Conservation (phyloP, 2,329 filamentous ascomycete genomes). For the Talaromyces marneffei region DNA sequence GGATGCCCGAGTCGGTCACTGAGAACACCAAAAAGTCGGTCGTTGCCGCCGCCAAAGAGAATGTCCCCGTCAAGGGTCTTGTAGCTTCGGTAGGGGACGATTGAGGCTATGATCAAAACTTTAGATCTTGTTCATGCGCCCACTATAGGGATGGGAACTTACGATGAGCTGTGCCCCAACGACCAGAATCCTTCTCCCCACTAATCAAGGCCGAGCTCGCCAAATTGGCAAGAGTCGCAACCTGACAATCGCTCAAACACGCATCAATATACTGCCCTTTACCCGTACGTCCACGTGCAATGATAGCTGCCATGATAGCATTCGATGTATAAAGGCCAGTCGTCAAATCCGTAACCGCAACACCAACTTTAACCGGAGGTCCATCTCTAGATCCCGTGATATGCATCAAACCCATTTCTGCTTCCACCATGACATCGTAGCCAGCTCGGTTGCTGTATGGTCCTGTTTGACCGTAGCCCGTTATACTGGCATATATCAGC, state of each 20-base stretch:
- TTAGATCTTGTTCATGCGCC: neutral
- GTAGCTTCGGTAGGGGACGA: constrained; percentile 89
- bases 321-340: constrained; percentile 94
- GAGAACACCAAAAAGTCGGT: constrained; percentile 55
- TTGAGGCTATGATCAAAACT: constrained; percentile 59
- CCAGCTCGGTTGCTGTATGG: constrained; percentile 82
- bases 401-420: constrained; percentile 97
- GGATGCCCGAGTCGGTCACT: constrained; percentile 53
- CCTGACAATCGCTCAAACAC: constrained; percentile 86
- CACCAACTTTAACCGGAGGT: constrained; percentile 91
- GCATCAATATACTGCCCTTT: constrained; percentile 90
- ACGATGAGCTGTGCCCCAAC: constrained; percentile 97
- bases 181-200: constrained; percentile 76
- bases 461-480: constrained; percentile 92
- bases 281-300: constrained; percentile 68
- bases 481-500: constrained; percentile 92
- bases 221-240: constrained; percentile 90
- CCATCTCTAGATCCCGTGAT: constrained; percentile 87
- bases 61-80: constrained; percentile 59
- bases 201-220: constrained; percentile 87
- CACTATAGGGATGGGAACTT: constrained; percentile 22
- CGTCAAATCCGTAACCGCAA: constrained; percentile 92
- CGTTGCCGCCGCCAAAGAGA: constrained; percentile 59
- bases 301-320: constrained; percentile 85
- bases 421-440: constrained; percentile 99